Conservation (phyloP, 2,329 filamentous ascomycete species). For the Rutstroemia sp. region DNA sequence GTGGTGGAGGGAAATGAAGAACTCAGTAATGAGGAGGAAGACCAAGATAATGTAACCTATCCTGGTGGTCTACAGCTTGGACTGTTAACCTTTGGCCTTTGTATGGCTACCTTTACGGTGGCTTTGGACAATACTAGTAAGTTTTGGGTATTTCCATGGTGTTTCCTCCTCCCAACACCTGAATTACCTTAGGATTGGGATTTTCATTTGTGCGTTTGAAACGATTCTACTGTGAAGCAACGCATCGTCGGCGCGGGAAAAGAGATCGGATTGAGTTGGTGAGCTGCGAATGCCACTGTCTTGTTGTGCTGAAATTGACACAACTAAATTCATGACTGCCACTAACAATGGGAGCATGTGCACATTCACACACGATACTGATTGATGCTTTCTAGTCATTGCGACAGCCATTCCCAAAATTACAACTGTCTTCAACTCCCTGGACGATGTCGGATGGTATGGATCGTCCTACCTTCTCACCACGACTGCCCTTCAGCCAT, state of each 20-base stretch:
- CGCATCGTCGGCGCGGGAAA: too few species aligned
- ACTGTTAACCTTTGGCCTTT: conserved; percentile 40
- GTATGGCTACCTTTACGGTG: conserved; percentile 33
- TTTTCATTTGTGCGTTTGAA: too few species aligned
- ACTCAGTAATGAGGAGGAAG: background rate
- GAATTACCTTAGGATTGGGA: too few species aligned
- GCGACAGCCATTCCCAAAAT: conserved; percentile 37
- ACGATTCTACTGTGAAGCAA: too few species aligned
- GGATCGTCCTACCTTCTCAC: conserved; percentile 33
- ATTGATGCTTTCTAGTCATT: conserved; percentile 4
- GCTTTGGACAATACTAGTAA: conserved; percentile 29
- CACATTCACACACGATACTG: background rate
- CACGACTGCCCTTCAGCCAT: conserved; percentile 30
- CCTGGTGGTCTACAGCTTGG: conserved; percentile 23
- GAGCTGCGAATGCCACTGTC: too few species aligned
- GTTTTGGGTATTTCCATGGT: background rate
- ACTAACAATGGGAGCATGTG: too few species aligned
- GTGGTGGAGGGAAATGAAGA: conserved; percentile 1
- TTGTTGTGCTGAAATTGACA: background rate
- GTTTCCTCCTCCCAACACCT: too few species aligned
- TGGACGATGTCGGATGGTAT: conserved; percentile 35
- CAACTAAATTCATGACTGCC: too few species aligned
- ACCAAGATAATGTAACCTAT: conserved; percentile 16
- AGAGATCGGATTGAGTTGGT: too few species aligned
- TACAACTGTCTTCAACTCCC: conserved; percentile 32